Evolutionary conservation across 257 asterid species (phyloP).

Genomic region (Osmanthus fragrans): DNA sequence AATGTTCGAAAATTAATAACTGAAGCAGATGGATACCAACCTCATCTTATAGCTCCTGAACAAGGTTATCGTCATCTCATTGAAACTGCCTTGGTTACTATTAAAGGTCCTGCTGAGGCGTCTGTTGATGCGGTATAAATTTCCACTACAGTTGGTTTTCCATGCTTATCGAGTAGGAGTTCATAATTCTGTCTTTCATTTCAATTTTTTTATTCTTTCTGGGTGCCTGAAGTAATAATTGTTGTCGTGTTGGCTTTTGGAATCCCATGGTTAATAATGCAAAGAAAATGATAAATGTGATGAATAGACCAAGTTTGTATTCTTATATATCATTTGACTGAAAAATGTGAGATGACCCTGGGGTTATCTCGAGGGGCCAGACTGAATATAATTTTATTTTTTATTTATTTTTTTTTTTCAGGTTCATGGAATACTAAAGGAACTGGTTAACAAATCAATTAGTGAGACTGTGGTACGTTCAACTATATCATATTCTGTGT

Average conservation of each 20-base stretch:
- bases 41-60: constrained; percentile 98
- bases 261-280: not conserved
- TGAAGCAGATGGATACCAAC: constrained; percentile 99
- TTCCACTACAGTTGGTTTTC: constrained; percentile 4
- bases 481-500: not conserved
- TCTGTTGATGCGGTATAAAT: constrained; percentile 87
- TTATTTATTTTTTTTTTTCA: not conserved
- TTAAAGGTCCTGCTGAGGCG: constrained; percentile 98
- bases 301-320: not conserved
- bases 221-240: not conserved
- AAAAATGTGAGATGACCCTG: not conserved
- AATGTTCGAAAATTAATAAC: constrained; percentile 93
- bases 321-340: not conserved
- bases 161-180: not conserved
- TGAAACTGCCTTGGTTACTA: constrained; percentile 80
- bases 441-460: constrained; percentile 84
- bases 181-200: not conserved
- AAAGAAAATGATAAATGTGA: not conserved
- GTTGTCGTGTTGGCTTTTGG: constrained; percentile 7
- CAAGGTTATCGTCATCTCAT: constrained; percentile 98
- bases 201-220: not conserved
- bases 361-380: not conserved
- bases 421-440: constrained; percentile 93
- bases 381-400: not conserved
- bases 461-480: constrained; percentile 75